Base-by-base conservation (phyloP, 2,329 filamentous ascomycete genomes). In the Alternaria ethzedia region DNA sequence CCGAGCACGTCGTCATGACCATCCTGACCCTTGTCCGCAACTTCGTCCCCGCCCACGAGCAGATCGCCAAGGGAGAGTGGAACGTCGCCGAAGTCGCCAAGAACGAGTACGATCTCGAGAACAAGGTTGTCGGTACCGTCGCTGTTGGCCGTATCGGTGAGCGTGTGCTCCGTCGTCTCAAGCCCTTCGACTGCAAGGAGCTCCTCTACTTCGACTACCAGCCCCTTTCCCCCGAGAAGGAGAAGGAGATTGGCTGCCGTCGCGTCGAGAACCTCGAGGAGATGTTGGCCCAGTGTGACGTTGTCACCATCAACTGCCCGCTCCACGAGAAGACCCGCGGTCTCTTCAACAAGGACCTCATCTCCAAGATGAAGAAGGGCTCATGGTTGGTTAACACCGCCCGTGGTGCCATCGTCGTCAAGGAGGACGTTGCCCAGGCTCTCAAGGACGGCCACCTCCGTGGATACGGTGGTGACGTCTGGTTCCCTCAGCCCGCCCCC, bases 131-230 rank as follows among this genome's bases (percentile, higher is more conserved):
- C 74, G 96, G 96, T 78, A 99, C 96, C 79, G 96, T 99, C 63
- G 96, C 92, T 78, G 94, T 98, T 67, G 96, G 96, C 82, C 93
- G 96, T 81, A 99, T 99, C 77, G 96, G 96, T 78, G 94, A 98
- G 90, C 94, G 96, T 84, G 96, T 99, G 63, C 89, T 99, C 75
- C 92, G 95, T 82, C 90, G 96, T 72, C 91, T 99, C 77, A 97
- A 96, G 90, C 86, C 94, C 72, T 99, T 99, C 80, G 95, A 97
- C 87, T 99, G 96, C 93, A 97, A 97, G 90, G 95, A 98, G 88
- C 89, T 99, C 54, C 89, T 98, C 69, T 99, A 99, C 92, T 98
- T 92, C 82, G 96, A 99, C 86, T 99, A 99, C 91, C 96, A 99
- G 88, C 94, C 95, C 56, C 87, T 99, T 70, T 87, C 84, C 65